These are phyloP conservation scores for Royoungia palumana DNA, from an alignment of 768 basidiomycete species.

Conservation along the genomic window DNA sequence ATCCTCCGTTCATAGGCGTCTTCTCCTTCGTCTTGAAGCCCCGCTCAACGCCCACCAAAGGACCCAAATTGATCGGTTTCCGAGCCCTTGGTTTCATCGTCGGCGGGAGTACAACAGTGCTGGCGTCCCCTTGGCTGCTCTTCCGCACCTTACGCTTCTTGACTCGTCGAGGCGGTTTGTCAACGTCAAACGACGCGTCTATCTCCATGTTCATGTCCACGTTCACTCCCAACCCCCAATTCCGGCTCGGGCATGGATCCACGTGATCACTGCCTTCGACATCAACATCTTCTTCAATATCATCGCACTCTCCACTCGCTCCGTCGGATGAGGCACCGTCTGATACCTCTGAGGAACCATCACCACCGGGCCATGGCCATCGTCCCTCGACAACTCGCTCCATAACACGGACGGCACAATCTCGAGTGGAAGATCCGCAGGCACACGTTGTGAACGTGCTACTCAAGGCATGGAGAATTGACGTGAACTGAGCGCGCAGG, in stretches of 20 bases:
- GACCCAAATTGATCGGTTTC: constrained; percentile 50
- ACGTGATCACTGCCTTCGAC: constrained; percentile 22
- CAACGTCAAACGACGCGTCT: constrained; percentile 7
- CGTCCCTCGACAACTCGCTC: constrained; percentile 53
- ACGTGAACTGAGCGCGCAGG: constrained; percentile 62
- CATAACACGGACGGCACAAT: constrained; percentile 66
- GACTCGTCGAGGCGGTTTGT: constrained; percentile 3
- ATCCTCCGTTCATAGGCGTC: constrained; percentile 54
- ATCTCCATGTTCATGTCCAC: constrained; percentile 25
- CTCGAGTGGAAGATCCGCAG: constrained; percentile 57
- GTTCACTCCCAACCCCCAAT: constrained; percentile 22
- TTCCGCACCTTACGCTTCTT: constrained; percentile 25
- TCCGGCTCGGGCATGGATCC: constrained; percentile 5
- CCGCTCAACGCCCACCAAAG: constrained; percentile 55
- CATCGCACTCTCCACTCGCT: constrained; percentile 16
- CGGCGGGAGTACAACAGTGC: neutral
- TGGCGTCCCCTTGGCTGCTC: constrained; percentile 3
- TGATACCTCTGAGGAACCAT: constrained; percentile 24
- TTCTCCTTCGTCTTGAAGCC: constrained; percentile 63
- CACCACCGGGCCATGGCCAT: constrained; percentile 31
- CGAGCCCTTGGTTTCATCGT: neutral
- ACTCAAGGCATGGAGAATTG: constrained; percentile 64
- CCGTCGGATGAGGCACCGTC: constrained; percentile 17
- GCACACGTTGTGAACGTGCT: constrained; percentile 75
- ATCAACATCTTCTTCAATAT: constrained; percentile 16